Base-by-base conservation (phyloP, 179 eudicot genomes). In the Beta macrorhiza region DNA sequence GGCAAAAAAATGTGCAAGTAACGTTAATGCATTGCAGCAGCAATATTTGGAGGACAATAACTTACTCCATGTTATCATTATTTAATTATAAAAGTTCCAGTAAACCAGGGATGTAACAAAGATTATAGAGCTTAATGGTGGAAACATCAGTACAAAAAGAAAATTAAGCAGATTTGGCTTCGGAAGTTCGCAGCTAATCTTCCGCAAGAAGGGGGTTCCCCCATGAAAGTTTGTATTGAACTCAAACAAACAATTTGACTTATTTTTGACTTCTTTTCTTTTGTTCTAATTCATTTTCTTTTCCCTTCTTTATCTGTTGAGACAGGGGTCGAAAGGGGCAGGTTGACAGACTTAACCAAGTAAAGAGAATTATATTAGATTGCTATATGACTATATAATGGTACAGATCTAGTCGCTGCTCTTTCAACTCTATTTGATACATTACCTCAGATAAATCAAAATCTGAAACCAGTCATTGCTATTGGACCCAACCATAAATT, bases 351-450 rank as follows among this genome's bases (percentile, higher is more conserved):
- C 5, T n/a, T 11, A 14, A 7, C 63, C 17, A 52, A 11, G 57
- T 70, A 25, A 37, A 37, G 6, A 44, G 29, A 79, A 42, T 56
- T 2, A 69, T 20, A 44, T 7, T 25, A 56, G 64, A 55, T 79
- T 59, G 45, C 12, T 37, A 56, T 65, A 13, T 20, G 61, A 72
- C 12, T 19, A 42, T 65, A 13, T 20, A 61, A 61, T 29, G 4
- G n/a, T 44, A 25, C 45, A 58, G 51, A 71, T 49, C 72, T 25
- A 37, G 47, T 53, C 51, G 16, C 49, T 44, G 16, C 67, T 55
- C 47, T 74, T 67, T 74, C 62, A 37, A 61, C 51, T 32, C 37
- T 22, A 64, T 15, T 44, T 25, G 25, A 81, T 68, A 81, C 13
- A 53, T 51, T 17, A 32, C 10, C 19, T 5, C 49, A 15, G 1